These are phyloP conservation scores for Solanum pimpinellifolium DNA, from an alignment of 257 asterid genomes.

Conservation along the genomic window DNA sequence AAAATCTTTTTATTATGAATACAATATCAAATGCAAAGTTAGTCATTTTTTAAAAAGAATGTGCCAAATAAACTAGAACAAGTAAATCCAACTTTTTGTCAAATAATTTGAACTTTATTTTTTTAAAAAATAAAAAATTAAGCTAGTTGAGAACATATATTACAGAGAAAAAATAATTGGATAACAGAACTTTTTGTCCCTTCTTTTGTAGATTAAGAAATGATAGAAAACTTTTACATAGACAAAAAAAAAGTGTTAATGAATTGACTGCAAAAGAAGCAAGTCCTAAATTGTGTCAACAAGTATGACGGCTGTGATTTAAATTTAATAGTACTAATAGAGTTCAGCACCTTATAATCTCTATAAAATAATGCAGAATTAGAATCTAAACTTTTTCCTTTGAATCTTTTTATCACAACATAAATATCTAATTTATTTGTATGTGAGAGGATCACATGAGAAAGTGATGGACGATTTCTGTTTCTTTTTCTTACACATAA, in stretches of 20 bases:
- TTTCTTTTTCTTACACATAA: slow-evolving; percentile 4
- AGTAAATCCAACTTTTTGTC: not conserved
- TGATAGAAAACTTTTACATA: not conserved
- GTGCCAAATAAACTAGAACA: not conserved
- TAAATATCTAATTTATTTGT: not conserved
- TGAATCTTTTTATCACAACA: not conserved
- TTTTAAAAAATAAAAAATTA: not conserved
- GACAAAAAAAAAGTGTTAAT: not conserved
- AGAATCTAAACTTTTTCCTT: not conserved
- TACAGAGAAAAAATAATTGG: not conserved
- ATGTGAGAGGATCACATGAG: slow-evolving; percentile 43
- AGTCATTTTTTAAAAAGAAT: not conserved
- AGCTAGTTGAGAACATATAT: not conserved
- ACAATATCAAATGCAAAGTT: not conserved
- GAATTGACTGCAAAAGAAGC: not conserved
- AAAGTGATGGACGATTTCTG: slow-evolving; percentile 33
- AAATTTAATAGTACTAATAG: not conserved
- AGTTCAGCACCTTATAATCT: not conserved
- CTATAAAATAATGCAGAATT: not conserved
- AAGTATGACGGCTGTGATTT: not conserved
- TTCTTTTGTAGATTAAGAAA: not conserved
- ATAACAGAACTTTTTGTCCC: not conserved
- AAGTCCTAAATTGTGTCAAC: not conserved
- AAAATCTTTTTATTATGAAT: not conserved
- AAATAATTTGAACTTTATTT: not conserved